Percentiles rank a stretch among this genome's conserved stretches.
These are phyloP conservation scores for Globisporangium abappressorium DNA, from an alignment of 352 stramenopile species.

Conservation along the genomic window DNA sequence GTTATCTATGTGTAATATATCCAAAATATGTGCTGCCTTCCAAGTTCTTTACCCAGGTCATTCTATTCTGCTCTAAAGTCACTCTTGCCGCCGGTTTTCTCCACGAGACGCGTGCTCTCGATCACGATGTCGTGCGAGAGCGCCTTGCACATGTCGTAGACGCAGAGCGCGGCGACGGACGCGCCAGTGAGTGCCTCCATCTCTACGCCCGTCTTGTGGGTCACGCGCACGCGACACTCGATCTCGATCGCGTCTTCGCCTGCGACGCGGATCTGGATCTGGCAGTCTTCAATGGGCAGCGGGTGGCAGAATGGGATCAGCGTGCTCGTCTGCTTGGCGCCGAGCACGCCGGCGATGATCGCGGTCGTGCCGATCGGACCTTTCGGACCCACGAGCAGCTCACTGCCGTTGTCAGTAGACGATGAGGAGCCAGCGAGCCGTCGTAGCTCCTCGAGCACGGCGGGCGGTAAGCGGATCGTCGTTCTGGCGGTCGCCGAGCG, in stretches of 20 bases:
- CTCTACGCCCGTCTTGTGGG: constrained; percentile 94
- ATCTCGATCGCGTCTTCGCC: constrained; percentile 66
- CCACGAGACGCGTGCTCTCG: constrained; percentile 82
- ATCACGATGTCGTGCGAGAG: constrained; percentile 93
- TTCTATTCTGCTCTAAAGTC: constrained; percentile 40
- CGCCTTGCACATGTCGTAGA: constrained; percentile 99
- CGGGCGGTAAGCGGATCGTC: constrained; percentile 82
- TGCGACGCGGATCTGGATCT: constrained; percentile 78
- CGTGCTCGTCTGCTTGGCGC: constrained; percentile 90
- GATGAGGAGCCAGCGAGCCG: constrained; percentile 15
- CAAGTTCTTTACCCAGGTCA: background rate
- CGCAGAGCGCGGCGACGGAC: constrained; percentile 91
- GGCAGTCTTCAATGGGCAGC: constrained; percentile 88
- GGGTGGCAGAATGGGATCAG: constrained; percentile 95
- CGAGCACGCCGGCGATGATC: constrained; percentile 91
- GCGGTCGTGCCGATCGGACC: constrained; percentile 91
- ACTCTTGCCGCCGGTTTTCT: constrained; percentile 92
- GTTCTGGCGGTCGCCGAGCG: constrained; percentile 81
- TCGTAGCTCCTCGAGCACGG: constrained; percentile 76
- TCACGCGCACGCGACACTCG: constrained; percentile 88
- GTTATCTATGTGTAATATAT: constrained; percentile 5
- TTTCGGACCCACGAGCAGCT: constrained; percentile 70
- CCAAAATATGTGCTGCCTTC: background rate
- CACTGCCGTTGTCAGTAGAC: constrained; percentile 3
- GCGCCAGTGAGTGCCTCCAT: constrained; percentile 95